phyloP scores from a whole-genome alignment of 148 eudicot genomes.

The Agrostemma githago region DNA sequence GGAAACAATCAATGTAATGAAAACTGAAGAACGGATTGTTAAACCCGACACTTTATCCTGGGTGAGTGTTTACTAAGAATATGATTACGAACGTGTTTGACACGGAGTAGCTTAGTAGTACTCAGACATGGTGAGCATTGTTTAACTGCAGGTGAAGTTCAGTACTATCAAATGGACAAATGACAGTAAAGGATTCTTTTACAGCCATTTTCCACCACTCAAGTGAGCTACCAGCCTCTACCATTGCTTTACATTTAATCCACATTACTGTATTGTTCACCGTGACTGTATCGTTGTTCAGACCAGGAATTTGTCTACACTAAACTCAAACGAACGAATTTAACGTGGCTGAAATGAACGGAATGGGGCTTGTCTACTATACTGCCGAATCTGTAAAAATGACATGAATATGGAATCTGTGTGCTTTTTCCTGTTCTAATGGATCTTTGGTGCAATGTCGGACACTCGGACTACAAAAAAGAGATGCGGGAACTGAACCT shows the following conservation, averaged over 20 bases:
- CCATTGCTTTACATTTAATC: background rate
- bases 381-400: no score
- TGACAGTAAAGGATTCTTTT: conserved; percentile 89
- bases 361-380: no score
- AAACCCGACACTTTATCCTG: conserved; percentile 75
- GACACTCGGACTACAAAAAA: no score
- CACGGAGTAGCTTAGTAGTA: background rate
- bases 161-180: conserved; percentile 79
- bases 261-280: background rate
- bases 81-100: background rate
- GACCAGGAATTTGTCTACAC: background rate
- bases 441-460: conserved; percentile 42
- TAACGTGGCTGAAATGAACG: no score
- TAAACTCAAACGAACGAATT: no score
- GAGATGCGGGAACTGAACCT: conserved; percentile 92
- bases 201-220: conserved; percentile 78
- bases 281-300: background rate
- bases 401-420: background rate
- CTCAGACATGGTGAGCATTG: conserved; percentile 3
- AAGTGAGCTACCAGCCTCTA: conserved; percentile 52
- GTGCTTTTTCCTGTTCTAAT: background rate
- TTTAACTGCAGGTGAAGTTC: conserved; percentile 77
- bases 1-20: conserved; percentile 81
- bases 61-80: conserved; percentile 38
- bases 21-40: conserved; percentile 48